Conservation (phyloP, 768 basidiomycete species). For the Lactarius trivialis region DNA sequence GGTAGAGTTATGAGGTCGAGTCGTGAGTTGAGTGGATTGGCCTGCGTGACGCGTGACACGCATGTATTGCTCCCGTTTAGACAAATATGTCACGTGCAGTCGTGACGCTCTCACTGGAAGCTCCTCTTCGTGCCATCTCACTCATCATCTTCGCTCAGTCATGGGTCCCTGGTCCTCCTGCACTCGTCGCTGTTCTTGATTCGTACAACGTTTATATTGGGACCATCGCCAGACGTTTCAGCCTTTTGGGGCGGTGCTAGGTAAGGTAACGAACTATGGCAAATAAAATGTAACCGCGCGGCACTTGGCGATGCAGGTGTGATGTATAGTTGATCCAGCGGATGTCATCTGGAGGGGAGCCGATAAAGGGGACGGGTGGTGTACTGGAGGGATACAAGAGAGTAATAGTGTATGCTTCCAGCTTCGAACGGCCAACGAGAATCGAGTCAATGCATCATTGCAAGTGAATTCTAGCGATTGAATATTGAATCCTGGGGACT, state of each 20-base stretch:
- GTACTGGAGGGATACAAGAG: slow-evolving; percentile 50
- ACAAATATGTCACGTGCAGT: not conserved
- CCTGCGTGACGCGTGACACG: not conserved
- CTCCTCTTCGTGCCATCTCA: slow-evolving; percentile 39
- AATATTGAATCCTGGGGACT: slow-evolving; percentile 61
- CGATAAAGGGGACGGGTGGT: slow-evolving; percentile 39
- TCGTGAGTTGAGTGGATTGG: slow-evolving; percentile 27
- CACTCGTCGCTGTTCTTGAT: slow-evolving; percentile 53
- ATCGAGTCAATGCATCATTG: not conserved
- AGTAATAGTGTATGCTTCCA: slow-evolving; percentile 39
- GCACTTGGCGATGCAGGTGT: slow-evolving; percentile 35
- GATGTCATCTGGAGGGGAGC: slow-evolving; percentile 46
- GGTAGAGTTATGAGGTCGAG: slow-evolving; percentile 12
- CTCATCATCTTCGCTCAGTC: slow-evolving; percentile 39
- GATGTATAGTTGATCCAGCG: slow-evolving; percentile 42
- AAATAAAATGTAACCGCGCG: slow-evolving; percentile 45
- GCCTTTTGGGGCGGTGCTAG: slow-evolving; percentile 46
- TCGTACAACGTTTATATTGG: slow-evolving; percentile 54
- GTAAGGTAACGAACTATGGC: slow-evolving; percentile 38
- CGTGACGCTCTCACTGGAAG: slow-evolving; percentile 51
- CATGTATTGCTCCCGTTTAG: not conserved
- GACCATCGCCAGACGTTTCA: slow-evolving; percentile 45
- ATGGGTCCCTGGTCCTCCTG: slow-evolving; percentile 35
- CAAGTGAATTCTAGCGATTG: slow-evolving; percentile 54
- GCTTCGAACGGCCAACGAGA: not conserved